Base-by-base conservation (phyloP, 106 monocot species). In the Allium cepa region DNA sequence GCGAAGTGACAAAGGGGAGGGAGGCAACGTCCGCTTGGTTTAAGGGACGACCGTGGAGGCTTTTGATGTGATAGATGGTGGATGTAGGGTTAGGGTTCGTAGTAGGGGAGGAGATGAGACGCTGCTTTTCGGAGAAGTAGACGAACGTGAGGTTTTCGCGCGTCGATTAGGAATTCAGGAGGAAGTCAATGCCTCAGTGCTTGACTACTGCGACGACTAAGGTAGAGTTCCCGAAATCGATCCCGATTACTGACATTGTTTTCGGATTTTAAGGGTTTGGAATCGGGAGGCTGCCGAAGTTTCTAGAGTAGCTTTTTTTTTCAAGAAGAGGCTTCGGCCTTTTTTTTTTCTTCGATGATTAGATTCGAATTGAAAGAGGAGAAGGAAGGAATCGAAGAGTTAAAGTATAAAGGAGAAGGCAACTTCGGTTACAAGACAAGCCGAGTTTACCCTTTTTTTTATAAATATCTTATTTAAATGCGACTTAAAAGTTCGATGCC, bases 221-320 rank as follows among this genome's bases (percentile, higher is more conserved):
- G 68, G 49, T 91, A 78, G 87, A 85, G 69, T 91, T 91, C 50
- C 95, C 91, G 77, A 91, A 59, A 79, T 95, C 95, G 81, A 95
- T 78, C 1, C 91, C 91, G 4, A 95, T 81, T 10, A 79, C 87
- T 72, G 77, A 83, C 87, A 91, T 91, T 59, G 71, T 59, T 45
- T 22, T 18, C 26, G 7, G 36, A 36, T 36, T 36, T 36, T 36
- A 1, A 36, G 36, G 5, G 5, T 36, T 36, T 36, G 36, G 36
- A 36, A 36, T 36, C 36, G 36, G 36, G 36, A 36, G 36, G 36
- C 5, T 5, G 36, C 3, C 36, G 36, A 36, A 36, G 36, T 36
- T 4, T 36, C 36, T 5, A 2, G 36, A 36, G 36, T 5, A 36
- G 36, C 0, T 5, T 36, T 5, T n/a, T n/a, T n/a, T n/a, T n/a